A percentile compares a stretch with the other conserved stretches of the same genome.
Conservation (phyloP, 2,329 filamentous ascomycete species). For the Dothideomycetes sp. region DNA sequence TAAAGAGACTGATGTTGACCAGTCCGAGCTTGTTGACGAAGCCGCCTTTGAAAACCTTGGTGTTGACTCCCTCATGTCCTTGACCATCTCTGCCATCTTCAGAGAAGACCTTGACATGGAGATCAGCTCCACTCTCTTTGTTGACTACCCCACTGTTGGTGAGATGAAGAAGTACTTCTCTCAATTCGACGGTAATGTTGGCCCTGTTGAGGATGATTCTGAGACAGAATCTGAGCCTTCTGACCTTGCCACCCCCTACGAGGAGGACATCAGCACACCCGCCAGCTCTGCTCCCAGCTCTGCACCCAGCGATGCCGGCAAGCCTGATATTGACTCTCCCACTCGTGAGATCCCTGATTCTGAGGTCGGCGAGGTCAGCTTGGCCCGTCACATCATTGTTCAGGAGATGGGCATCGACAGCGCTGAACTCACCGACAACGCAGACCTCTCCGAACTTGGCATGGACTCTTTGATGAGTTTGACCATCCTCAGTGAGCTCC, state of each 20-base stretch:
- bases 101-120: constrained; percentile 53
- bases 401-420: constrained; percentile 59
- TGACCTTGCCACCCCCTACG: constrained; percentile 35
- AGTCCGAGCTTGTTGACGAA: constrained; percentile 50
- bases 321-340: constrained; percentile 27
- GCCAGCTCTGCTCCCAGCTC: constrained; percentile 39
- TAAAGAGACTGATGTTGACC: constrained; percentile 53
- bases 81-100: constrained; percentile 54
- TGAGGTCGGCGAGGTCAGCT: constrained; percentile 32
- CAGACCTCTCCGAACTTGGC: constrained; percentile 52
- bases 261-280: constrained; percentile 36
- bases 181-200: constrained; percentile 38
- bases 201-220: constrained; percentile 26
- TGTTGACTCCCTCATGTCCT: constrained; percentile 52
- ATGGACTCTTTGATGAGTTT: constrained; percentile 47
- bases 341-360: constrained; percentile 25
- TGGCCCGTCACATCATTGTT: constrained; percentile 42
- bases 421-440: constrained; percentile 42
- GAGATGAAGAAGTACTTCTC: constrained; percentile 50
- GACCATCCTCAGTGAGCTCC: constrained; percentile 42
- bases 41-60: constrained; percentile 54
- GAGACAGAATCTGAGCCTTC: constrained; percentile 34
- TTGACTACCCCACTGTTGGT: constrained; percentile 50
- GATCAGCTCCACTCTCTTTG: constrained; percentile 50
- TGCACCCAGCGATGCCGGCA: constrained; percentile 32